Evolutionary conservation across 2,329 filamentous ascomycete genomes (phyloP).

Genomic region (Fusarium lyarnte): DNA sequence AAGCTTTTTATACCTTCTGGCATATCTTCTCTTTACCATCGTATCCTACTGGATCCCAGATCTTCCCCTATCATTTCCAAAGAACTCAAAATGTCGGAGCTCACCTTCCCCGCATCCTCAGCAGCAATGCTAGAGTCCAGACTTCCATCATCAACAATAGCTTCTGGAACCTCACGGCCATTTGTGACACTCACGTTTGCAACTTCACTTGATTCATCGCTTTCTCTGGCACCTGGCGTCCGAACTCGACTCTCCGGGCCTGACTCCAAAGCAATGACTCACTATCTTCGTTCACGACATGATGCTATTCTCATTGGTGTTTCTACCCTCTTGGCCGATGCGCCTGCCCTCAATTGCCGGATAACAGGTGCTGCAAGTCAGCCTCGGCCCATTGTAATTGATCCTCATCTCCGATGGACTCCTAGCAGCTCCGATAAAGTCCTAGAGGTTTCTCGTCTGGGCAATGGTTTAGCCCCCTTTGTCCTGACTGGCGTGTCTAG

Average conservation of each 20-base stretch:
- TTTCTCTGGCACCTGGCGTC: conserved; percentile 80
- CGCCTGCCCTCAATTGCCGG: conserved; percentile 87
- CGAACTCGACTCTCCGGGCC: conserved; percentile 86
- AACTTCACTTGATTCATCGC: conserved; percentile 83
- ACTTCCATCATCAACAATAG: conserved; percentile 40
- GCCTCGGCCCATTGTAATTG: conserved; percentile 83
- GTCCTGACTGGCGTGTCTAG: conserved; percentile 65
- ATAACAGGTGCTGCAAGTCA: conserved; percentile 71
- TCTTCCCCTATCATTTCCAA: not conserved
- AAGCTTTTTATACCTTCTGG: not conserved
- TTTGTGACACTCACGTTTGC: conserved; percentile 89
- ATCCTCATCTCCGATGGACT: conserved; percentile 80
- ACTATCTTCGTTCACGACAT: conserved; percentile 84
- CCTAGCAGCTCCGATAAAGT: conserved; percentile 70
- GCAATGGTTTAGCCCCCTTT: conserved; percentile 77
- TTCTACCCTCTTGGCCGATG: conserved; percentile 83
- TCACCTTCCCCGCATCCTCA: conserved; percentile 47
- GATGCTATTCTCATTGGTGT: conserved; percentile 87
- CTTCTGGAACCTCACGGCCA: conserved; percentile 41
- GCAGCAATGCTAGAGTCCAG: conserved; percentile 48
- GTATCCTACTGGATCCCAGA: not conserved
- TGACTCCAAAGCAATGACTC: conserved; percentile 90
- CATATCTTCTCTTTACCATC: not conserved
- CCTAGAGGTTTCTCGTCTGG: conserved; percentile 69
- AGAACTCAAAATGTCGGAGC: conserved; percentile 46